These are phyloP conservation scores for Fraxinus paxiana DNA, from an alignment of 305 asterid species.

Conservation along the genomic window DNA sequence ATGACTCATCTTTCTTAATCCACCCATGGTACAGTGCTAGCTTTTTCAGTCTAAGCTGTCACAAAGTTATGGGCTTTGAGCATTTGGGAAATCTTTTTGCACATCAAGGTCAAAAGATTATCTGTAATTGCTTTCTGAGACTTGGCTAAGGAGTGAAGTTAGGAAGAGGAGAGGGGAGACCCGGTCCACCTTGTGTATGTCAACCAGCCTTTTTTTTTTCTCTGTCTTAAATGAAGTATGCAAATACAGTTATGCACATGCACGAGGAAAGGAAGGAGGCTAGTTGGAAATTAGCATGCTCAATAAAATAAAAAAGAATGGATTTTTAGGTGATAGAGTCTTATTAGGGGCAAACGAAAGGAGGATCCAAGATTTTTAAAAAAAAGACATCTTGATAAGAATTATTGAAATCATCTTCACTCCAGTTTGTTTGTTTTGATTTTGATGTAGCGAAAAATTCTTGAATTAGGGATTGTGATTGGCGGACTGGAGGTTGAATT, in stretches of 20 bases:
- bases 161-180: no score
- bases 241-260: no score
- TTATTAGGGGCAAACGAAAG: no score
- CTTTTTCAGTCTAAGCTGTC: not conserved
- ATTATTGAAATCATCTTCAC: not conserved
- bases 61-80: not conserved
- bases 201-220: no score
- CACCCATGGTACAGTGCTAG: not conserved
- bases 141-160: not conserved
- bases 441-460: not conserved
- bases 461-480: not conserved
- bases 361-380: no score
- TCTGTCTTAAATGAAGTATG: no score
- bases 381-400: not conserved
- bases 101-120: not conserved
- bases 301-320: no score
- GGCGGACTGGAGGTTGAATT: not conserved
- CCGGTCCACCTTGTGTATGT: no score
- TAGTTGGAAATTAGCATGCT: no score
- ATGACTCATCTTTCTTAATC: not conserved
- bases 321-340: no score
- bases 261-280: no score
- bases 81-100: not conserved
- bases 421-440: not conserved
- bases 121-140: not conserved